Base-by-base conservation (phyloP, 305 asterid genomes). In the Plantago coronopus region DNA sequence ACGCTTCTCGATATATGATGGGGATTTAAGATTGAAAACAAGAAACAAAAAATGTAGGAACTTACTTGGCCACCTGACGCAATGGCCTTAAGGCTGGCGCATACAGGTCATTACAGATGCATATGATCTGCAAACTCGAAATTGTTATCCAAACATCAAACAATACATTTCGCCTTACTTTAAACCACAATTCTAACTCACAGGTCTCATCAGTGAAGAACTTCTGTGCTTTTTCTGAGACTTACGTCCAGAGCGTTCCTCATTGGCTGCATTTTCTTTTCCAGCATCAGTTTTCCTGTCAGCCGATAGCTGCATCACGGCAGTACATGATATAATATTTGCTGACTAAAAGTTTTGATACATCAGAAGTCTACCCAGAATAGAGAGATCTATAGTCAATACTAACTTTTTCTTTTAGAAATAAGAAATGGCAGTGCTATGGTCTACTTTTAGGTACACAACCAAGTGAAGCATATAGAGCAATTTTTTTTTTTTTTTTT, bases 1-100 rank as follows among this genome's bases (percentile, higher is more conserved):
- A n/a, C n/a, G n/a, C n/a, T 49, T 62, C 63, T 64, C n/a, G 8
- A 4, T 46, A 54, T 46, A 46, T 48, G 58, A 49, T 22, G 44
- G 27, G 37, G 48, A 43, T 50, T 55, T 57, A 57, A 64, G 19
- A 61, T 48, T 57, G 63, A 44, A 53, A 63, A 62, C 50, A 53
- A 14, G 57, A 55, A 60, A 40, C 16, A 50, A 71, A n/a, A 54
- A 23, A 31, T 57, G 10, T n/a, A 61, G 22, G 66, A 65, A 75
- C 99, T 78, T 80, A 93, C 99, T 83, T 93, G 66, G 97, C 97
- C 78, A 93, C 93, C 77, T 89, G 95, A 55, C 99, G 99, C 73
- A 93, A 72, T 68, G 87, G 84, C 79, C 99, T 85, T 66, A 93
- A 79, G 65, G 95, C 94, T 71, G 97, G 95, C 40, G 86, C 89